Percentiles rank a stretch among this genome's conserved stretches.
phyloP scores from a whole-genome alignment of 768 basidiomycete species.

The Xanthoconium stramineum region DNA sequence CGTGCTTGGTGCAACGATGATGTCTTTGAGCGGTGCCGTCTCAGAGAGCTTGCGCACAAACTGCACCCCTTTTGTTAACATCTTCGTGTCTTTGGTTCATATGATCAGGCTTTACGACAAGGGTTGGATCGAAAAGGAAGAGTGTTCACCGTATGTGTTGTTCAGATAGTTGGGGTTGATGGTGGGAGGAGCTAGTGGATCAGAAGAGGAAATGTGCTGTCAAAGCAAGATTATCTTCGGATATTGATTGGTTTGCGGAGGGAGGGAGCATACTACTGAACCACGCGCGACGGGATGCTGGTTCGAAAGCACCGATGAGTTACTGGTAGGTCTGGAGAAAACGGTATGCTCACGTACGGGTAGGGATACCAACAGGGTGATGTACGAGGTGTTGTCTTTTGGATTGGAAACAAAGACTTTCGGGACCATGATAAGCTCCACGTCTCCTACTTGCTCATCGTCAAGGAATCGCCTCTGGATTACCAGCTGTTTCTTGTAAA shows the following conservation, averaged over 20 bases:
- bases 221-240: background rate
- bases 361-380: conserved; percentile 7
- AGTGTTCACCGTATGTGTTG: conserved; percentile 8
- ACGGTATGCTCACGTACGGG: conserved; percentile 3
- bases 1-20: conserved; percentile 17
- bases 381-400: conserved; percentile 9
- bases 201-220: conserved; percentile 15
- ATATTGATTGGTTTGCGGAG: too few relatives aligned
- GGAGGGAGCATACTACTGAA: conserved; percentile 8
- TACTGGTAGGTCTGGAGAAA: background rate
- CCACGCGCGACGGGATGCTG: conserved; percentile 20
- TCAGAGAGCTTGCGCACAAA: conserved; percentile 15
- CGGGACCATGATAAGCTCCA: conserved; percentile 20
- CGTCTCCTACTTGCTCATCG: conserved; percentile 4
- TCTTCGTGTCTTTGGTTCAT: conserved; percentile 7
- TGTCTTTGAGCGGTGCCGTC: conserved; percentile 15
- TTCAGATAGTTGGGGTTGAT: conserved; percentile 15
- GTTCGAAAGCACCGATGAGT: background rate
- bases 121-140: background rate
- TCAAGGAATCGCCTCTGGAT: conserved; percentile 10
- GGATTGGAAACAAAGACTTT: conserved; percentile 9
- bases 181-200: conserved; percentile 10
- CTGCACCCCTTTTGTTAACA: conserved; percentile 13
- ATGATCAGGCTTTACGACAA: background rate
- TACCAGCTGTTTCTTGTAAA: conserved; percentile 15